These are phyloP conservation scores for Phycomyces blakesleeanus DNA, from an alignment of 192 early-diverging fungal genomes.

Conservation along the genomic window DNA sequence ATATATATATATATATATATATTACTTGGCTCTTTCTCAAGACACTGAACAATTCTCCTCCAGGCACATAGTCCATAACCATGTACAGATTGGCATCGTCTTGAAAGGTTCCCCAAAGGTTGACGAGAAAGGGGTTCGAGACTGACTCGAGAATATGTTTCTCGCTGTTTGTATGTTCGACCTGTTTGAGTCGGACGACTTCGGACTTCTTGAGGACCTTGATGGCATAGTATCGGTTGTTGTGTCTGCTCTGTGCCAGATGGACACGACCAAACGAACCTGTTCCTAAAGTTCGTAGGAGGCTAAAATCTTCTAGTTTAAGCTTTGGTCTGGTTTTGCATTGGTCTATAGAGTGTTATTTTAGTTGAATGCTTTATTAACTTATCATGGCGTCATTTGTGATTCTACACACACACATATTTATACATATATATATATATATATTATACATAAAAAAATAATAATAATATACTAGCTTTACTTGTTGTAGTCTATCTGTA, in stretches of 20 bases:
- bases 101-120: constrained; percentile 91
- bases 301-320: constrained; percentile 73
- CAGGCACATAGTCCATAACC: constrained; percentile 93
- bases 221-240: constrained; percentile 90
- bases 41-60: constrained; percentile 87
- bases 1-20: too few species aligned
- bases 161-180: constrained; percentile 98
- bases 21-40: constrained; percentile 74
- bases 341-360: constrained; percentile 20
- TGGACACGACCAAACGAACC: constrained; percentile 97
- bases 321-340: constrained; percentile 43
- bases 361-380: constrained; percentile 10
- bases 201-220: constrained; percentile 93
- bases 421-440: too few species aligned
- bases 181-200: constrained; percentile 92
- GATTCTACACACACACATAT: constrained; percentile 3
- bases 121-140: constrained; percentile 82
- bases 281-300: constrained; percentile 89
- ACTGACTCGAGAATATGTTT: constrained; percentile 87
- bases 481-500: background rate
- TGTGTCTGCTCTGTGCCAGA: constrained; percentile 75
- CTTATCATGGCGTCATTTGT: constrained; percentile 3
- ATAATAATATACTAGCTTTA: too few species aligned
- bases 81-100: constrained; percentile 90
- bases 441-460: too few species aligned